These are phyloP conservation scores for Berkeleyomyces basicola DNA, from an alignment of 2,329 filamentous ascomycete species.

Conservation along the genomic window DNA sequence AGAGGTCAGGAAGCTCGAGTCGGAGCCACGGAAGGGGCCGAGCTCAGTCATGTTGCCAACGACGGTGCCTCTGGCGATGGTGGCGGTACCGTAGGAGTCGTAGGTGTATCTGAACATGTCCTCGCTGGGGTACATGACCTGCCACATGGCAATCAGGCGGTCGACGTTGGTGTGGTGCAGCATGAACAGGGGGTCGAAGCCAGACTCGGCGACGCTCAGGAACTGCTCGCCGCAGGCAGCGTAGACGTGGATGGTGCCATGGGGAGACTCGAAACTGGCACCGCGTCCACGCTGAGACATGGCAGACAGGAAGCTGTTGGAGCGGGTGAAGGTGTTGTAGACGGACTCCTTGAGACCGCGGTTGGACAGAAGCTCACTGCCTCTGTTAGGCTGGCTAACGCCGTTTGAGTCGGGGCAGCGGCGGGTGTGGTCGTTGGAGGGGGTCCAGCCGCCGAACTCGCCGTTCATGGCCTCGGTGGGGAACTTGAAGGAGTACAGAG, in stretches of 20 bases:
- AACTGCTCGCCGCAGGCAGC: slow-evolving; percentile 27
- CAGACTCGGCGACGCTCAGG: slow-evolving; percentile 24
- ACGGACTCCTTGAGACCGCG: slow-evolving; percentile 25
- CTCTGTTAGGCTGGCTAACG: slow-evolving; percentile 24
- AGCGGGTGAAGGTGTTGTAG: slow-evolving; percentile 26
- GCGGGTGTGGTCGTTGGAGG: slow-evolving; percentile 23
- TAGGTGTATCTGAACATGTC: slow-evolving; percentile 23
- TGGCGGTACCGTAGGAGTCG: slow-evolving; percentile 24
- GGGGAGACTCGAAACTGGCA: slow-evolving; percentile 27
- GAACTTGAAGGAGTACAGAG: slow-evolving; percentile 35
- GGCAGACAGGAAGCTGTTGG: slow-evolving; percentile 22
- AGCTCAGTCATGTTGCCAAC: slow-evolving; percentile 31
- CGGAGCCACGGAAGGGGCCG: slow-evolving; percentile 31
- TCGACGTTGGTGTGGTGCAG: slow-evolving; percentile 43
- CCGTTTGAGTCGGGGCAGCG: slow-evolving; percentile 17
- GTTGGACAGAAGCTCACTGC: slow-evolving; percentile 22
- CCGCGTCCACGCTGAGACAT: slow-evolving; percentile 22
- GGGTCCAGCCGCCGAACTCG: slow-evolving; percentile 23
- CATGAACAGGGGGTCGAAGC: slow-evolving; percentile 32
- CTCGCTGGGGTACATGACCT: slow-evolving; percentile 25
- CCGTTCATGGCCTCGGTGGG: slow-evolving; percentile 24
- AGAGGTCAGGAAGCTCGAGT: slow-evolving; percentile 27
- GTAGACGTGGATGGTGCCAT: slow-evolving; percentile 28
- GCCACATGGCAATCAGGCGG: slow-evolving; percentile 43
- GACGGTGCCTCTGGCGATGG: slow-evolving; percentile 23